Percentiles rank a stretch among this genome's conserved stretches.
phyloP scores from a whole-genome alignment of 441 rosid genomes.

The Euphorbia celastroides region DNA sequence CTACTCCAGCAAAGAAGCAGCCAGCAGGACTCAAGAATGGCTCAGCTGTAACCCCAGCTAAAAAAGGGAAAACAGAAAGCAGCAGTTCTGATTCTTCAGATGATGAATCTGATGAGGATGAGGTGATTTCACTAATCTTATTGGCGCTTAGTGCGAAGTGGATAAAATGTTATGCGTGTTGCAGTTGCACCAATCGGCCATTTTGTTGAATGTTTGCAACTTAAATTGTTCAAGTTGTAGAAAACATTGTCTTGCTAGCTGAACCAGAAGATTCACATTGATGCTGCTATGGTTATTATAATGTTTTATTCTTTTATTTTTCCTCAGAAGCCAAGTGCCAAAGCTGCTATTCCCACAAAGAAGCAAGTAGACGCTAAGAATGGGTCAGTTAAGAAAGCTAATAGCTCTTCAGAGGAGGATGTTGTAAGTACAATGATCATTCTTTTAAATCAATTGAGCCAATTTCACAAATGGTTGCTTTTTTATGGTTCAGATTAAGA shows the following conservation, averaged over 20 bases:
- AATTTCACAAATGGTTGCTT: not conserved
- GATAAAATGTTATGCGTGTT: not conserved
- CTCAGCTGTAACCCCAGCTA: not conserved
- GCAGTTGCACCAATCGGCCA: not conserved
- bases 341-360: constrained; percentile 24
- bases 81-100: constrained; percentile 15
- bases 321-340: constrained; percentile 15
- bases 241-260: not conserved
- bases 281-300: not conserved
- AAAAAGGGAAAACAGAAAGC: constrained; percentile 17
- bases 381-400: constrained; percentile 25
- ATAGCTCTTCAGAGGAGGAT: constrained; percentile 19
- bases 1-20: constrained; percentile 14
- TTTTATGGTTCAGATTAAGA: not conserved
- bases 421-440: not conserved
- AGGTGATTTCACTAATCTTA: not conserved
- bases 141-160: no score
- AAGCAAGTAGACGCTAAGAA: constrained; percentile 29
- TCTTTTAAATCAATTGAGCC: not conserved
- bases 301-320: not conserved
- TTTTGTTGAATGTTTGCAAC: not conserved
- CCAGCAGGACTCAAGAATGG: constrained; percentile 15
- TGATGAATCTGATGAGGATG: constrained; percentile 16
- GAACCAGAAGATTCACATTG: not conserved
- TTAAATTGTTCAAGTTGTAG: not conserved